Evolutionary conservation across 1,139 yeast species (phyloP), one percentile per base, ranked within the genome.

Genomic region (Geotrichum aggregatum): DNA sequence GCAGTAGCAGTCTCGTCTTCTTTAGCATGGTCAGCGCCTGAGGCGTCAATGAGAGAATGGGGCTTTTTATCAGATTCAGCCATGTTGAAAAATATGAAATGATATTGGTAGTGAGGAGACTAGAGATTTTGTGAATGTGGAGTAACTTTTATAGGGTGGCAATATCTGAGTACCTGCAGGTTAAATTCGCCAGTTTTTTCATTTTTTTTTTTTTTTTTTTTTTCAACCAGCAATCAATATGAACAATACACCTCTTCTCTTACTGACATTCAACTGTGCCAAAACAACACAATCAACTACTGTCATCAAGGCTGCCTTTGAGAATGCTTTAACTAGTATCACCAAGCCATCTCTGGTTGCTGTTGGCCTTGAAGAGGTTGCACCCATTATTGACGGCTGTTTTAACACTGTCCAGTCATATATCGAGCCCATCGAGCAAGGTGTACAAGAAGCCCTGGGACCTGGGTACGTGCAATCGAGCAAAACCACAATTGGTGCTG

Each of bases 1-100:
- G 98, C 98, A 54, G 98, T 92, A 61, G 99, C 98, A 52, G 96
- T 88, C 59, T 81, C 82, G 70, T 92, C 98, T 65, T 87, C 96
- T 34, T 68, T 67, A 49, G 68, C 61, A 50, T 72, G 71, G 34
- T 75, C 81, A 42, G 74, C 72, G 50, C 84, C 84, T 52, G 83
- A 78, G 54, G 79, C 79, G 61, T 79, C 84, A 59, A 73, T 65
- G 59, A 79, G 69, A 13, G 19, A 16, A 21, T 36, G 41, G 8
- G 16, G 41, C 44, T 61, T 59, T 51, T 58, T 54, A 28, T 51
- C 52, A 30, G 22, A 24, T 18, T 36, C 41, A 8, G 41, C 21
- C 41, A 36, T 36, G 16, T 8, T 36, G 16, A 4, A 24, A 24
- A 24, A 24, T 24, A 8, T 24, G 28, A 8, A 24, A n/a, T n/a